Conservation (phyloP, 805 yeast species). For the Candida qinlingensis region DNA sequence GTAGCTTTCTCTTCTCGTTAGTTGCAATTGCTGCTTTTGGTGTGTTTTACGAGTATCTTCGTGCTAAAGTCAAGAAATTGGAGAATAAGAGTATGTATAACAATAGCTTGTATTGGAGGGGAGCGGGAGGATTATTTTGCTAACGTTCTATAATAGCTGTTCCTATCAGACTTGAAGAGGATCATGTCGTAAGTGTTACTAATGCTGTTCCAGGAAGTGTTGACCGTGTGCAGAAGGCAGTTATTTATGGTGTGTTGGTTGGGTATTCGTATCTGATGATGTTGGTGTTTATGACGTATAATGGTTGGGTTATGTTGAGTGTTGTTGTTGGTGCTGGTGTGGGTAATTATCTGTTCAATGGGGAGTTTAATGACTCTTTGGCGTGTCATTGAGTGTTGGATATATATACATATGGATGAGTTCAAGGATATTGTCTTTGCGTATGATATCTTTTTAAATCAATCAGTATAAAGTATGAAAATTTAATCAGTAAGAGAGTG, state of each 20-base stretch:
- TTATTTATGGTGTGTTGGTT: conserved; percentile 58
- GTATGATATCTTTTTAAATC: too few species aligned
- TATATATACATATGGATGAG: neutral
- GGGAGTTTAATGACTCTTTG: conserved; percentile 20
- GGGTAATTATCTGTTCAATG: conserved; percentile 62
- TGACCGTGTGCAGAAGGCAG: conserved; percentile 29
- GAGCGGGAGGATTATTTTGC: conserved; percentile 2
- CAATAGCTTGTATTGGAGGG: too few species aligned
- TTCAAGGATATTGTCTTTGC: too few species aligned
- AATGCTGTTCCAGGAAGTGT: conserved; percentile 15
- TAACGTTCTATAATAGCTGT: conserved; percentile 4
- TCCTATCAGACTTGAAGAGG: conserved; percentile 5
- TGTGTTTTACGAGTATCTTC: conserved; percentile 58
- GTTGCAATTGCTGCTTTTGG: conserved; percentile 42
- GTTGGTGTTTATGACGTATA: conserved; percentile 84
- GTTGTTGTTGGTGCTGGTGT: conserved; percentile 66
- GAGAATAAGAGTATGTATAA: conserved; percentile 8
- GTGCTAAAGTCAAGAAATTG: conserved; percentile 21
- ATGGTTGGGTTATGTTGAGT: conserved; percentile 78
- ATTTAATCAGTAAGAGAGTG: too few species aligned
- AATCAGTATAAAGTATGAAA: too few species aligned
- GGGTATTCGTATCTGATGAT: conserved; percentile 66
- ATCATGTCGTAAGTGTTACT: conserved; percentile 8
- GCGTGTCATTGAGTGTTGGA: conserved; percentile 21
- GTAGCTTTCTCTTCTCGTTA: conserved; percentile 49